Base-by-base conservation (phyloP, 352 stramenopile species). In the Thraustochytrium striatum region DNA sequence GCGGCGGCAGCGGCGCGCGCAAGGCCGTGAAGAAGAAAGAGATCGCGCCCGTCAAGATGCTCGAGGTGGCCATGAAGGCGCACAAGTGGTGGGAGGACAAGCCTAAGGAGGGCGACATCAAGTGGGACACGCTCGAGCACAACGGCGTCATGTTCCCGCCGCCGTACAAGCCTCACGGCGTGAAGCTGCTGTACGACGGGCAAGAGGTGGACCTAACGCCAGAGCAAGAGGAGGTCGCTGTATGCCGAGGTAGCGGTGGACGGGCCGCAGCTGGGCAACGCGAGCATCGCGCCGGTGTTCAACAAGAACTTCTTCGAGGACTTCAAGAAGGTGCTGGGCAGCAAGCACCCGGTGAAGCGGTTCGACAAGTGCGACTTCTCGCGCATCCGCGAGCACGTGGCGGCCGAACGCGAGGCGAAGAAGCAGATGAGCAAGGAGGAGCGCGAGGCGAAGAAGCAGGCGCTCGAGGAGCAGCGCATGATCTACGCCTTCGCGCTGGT, bases 41-140 rank as follows among this genome's bases (percentile, higher is more conserved):
- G 82, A 87, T 97, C 50, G 98, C 98, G 83, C 88, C 95, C 61
- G 87, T 97, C 39, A 95, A 93, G 52, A 97, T 96, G 81, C 83
- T 88, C 50, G 94, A 98, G 84, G 89, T 91, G 11, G 94, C 94
- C 21, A 98, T 98, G 85, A 97, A 98, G 86, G 92, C 96, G 72
- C 98, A 97, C 84, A 93, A 98, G 39, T 99, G 97, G 97, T 99
- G 97, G 97, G 96, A 99, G 82, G 28, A 81, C 50, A 33, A 79
- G 13, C 53, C 38, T 30, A 72, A 57, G 38, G 53, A 79, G 8
- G 61, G 69, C 11, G 52, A 72, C 33, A 13, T 94, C 83, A 92
- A 99, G 84, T 99, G 96, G 96, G 87, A 87, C n/a, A 97, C 91
- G n/a, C 91, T 99, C 82, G 96, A 99, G 85, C 97, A 99, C 89